Percentiles rank a stretch among this genome's conserved stretches.
phyloP scores from a whole-genome alignment of 768 basidiomycete genomes.

The Saitozyma podzolica region DNA sequence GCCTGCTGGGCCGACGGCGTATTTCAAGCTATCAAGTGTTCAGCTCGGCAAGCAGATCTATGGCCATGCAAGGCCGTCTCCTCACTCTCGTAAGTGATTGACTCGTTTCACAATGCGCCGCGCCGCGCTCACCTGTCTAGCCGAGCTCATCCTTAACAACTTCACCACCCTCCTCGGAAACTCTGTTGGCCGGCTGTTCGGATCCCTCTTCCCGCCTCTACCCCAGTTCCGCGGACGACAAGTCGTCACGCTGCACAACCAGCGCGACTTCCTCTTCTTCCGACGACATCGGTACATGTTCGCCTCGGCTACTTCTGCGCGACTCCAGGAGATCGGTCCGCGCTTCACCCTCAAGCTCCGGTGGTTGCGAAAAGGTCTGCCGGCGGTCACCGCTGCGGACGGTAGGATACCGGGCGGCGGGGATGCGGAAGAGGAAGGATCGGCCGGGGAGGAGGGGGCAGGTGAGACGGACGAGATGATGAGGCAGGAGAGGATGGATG shows the following conservation, averaged over 20 bases:
- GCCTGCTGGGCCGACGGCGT: constrained; percentile 88
- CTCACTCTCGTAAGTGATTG: constrained; percentile 66
- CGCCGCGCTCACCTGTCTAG: constrained; percentile 17
- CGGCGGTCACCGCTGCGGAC: constrained; percentile 63
- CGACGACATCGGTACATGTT: constrained; percentile 93
- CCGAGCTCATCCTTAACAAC: constrained; percentile 91
- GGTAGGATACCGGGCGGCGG: constrained; percentile 46
- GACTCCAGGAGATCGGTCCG: constrained; percentile 95
- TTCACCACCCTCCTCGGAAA: constrained; percentile 94
- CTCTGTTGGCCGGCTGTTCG: constrained; percentile 90
- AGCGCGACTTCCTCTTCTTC: constrained; percentile 97
- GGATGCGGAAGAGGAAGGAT: constrained; percentile 34
- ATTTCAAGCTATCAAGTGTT: constrained; percentile 89
- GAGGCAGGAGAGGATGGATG: constrained; percentile 36
- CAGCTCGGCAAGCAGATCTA: constrained; percentile 80
- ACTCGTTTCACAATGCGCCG: not conserved
- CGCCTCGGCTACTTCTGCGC: constrained; percentile 83
- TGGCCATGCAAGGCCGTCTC: constrained; percentile 86
- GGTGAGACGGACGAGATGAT: constrained; percentile 21
- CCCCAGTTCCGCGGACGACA: constrained; percentile 95
- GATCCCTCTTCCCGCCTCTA: constrained; percentile 90
- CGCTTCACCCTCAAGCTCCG: constrained; percentile 92
- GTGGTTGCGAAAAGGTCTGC: constrained; percentile 83
- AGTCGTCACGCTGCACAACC: constrained; percentile 95
- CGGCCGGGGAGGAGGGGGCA: constrained; percentile 25